phyloP scores from a whole-genome alignment of 2,329 filamentous ascomycete species.

The Acephala macrosclerotiorum region DNA sequence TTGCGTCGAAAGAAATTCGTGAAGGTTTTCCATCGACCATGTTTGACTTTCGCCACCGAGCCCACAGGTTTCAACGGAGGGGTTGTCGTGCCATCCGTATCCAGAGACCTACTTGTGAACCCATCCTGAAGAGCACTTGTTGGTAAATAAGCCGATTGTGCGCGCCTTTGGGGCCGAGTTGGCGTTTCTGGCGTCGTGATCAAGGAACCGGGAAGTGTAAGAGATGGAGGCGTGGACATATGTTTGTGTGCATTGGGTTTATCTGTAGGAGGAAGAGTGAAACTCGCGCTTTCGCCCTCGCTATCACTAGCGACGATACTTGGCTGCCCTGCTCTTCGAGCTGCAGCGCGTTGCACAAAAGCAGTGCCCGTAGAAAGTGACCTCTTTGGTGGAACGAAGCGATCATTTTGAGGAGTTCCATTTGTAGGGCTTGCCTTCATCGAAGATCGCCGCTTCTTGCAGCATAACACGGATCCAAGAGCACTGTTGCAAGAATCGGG shows the following conservation, averaged over 20 bases:
- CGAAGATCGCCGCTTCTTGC: slow-evolving; percentile 35
- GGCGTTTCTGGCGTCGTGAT: slow-evolving; percentile 34
- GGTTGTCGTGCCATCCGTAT: slow-evolving; percentile 28
- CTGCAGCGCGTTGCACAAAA: slow-evolving; percentile 50
- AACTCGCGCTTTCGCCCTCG: slow-evolving; percentile 34
- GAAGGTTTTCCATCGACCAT: slow-evolving; percentile 39
- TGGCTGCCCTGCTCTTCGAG: slow-evolving; percentile 33
- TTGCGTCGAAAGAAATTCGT: slow-evolving; percentile 39
- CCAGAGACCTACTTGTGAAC: slow-evolving; percentile 15
- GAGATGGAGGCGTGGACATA: slow-evolving; percentile 20
- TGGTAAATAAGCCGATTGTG: slow-evolving; percentile 37
- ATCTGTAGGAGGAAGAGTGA: slow-evolving; percentile 8
- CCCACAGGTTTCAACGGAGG: slow-evolving; percentile 13
- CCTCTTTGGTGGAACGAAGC: slow-evolving; percentile 45
- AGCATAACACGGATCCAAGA: slow-evolving; percentile 28
- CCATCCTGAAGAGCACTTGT: slow-evolving; percentile 30
- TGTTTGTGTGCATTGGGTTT: slow-evolving; percentile 20
- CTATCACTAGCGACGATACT: slow-evolving; percentile 40
- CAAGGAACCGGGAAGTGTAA: slow-evolving; percentile 24
- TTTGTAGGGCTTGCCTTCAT: slow-evolving; percentile 29
- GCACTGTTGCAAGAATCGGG: slow-evolving; percentile 36
- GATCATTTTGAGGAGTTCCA: slow-evolving; percentile 29
- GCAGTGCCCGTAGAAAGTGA: slow-evolving; percentile 56
- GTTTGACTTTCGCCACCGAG: slow-evolving; percentile 31
- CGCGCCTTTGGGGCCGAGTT: slow-evolving; percentile 31